Percentiles rank a stretch among this genome's conserved stretches.
Evolutionary conservation across 225 moss, liverwort and hornwort genomes (phyloP).

Genomic region (Pseudoscleropodium purum): DNA sequence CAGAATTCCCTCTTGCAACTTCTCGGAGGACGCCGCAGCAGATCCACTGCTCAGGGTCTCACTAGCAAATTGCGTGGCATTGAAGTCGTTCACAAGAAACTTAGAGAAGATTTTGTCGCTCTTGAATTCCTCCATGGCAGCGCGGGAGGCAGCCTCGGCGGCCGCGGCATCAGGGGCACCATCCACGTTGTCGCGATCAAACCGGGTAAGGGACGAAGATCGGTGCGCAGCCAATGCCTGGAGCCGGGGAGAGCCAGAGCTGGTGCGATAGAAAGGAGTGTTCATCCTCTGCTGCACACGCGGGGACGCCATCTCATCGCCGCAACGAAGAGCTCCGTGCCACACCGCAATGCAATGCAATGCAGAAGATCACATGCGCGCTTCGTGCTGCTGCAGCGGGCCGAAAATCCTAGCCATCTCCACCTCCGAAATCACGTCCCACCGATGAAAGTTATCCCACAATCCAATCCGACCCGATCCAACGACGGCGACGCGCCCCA

Average conservation of each 20-base stretch:
- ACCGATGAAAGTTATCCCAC: background rate
- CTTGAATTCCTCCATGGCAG: slow-evolving; percentile 84
- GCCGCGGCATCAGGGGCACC: slow-evolving; percentile 46
- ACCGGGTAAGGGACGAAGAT: slow-evolving; percentile 46
- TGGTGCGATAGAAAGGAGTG: slow-evolving; percentile 32
- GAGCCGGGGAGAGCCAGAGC: slow-evolving; percentile 26
- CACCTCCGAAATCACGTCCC: background rate
- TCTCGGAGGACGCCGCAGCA: slow-evolving; percentile 91
- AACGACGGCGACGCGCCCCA: background rate
- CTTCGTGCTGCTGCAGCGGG: background rate
- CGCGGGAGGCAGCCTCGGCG: slow-evolving; percentile 52
- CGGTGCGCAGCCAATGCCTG: slow-evolving; percentile 57
- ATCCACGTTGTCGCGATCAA: slow-evolving; percentile 61
- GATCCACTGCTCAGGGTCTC: slow-evolving; percentile 86
- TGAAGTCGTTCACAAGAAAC: slow-evolving; percentile 84
- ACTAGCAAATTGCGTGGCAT: slow-evolving; percentile 84
- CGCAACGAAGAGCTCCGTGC: background rate
- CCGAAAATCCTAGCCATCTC: background rate
- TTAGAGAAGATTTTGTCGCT: slow-evolving; percentile 75
- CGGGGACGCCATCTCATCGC: slow-evolving; percentile 52
- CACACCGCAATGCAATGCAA: background rate
- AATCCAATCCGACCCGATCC: background rate
- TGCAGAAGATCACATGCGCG: background rate
- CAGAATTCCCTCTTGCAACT: slow-evolving; percentile 84
- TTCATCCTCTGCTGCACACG: slow-evolving; percentile 50